Evolutionary conservation across 768 basidiomycete species (phyloP).

Genomic region (Boletales sp.): DNA sequence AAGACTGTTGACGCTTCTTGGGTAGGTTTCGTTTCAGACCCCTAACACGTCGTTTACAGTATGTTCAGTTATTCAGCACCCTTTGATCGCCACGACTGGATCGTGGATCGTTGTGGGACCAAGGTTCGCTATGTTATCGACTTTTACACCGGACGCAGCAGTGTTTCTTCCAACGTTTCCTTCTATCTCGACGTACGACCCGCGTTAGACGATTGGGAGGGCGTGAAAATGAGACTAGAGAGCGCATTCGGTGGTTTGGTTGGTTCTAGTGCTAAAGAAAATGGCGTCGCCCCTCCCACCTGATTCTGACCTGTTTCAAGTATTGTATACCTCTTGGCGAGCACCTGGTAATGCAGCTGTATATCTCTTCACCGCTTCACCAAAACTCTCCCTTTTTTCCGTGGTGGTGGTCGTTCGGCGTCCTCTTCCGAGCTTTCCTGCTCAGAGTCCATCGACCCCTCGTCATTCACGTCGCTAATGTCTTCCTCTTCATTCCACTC

Average conservation of each 20-base stretch:
- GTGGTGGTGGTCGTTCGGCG: constrained; percentile 41
- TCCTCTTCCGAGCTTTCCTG: constrained; percentile 45
- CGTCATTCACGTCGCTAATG: constrained; percentile 52
- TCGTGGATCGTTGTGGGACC: constrained; percentile 89
- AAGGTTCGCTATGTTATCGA: constrained; percentile 94
- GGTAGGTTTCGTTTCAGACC: constrained; percentile 49
- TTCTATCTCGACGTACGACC: constrained; percentile 96
- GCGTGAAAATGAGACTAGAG: constrained; percentile 76
- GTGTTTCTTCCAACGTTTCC: constrained; percentile 53
- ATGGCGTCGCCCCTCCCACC: constrained; percentile 13
- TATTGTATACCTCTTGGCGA: constrained; percentile 6
- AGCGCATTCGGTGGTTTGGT: constrained; percentile 47
- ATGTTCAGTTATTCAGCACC: constrained; percentile 78
- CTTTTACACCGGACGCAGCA: constrained; percentile 84
- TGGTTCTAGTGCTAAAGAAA: constrained; percentile 19
- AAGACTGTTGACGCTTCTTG: constrained; percentile 75
- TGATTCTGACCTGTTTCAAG: constrained; percentile 4
- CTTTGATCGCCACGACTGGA: constrained; percentile 97
- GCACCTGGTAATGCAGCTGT: constrained; percentile 9
- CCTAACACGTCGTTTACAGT: neutral
- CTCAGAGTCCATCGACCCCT: constrained; percentile 39
- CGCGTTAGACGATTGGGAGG: constrained; percentile 92
- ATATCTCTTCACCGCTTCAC: constrained; percentile 39
- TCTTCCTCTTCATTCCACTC: constrained; percentile 63
- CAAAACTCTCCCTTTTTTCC: constrained; percentile 52